phyloP scores from a whole-genome alignment of 495 filamentous ascomycete genomes.

The Penicillium chermesinum region DNA sequence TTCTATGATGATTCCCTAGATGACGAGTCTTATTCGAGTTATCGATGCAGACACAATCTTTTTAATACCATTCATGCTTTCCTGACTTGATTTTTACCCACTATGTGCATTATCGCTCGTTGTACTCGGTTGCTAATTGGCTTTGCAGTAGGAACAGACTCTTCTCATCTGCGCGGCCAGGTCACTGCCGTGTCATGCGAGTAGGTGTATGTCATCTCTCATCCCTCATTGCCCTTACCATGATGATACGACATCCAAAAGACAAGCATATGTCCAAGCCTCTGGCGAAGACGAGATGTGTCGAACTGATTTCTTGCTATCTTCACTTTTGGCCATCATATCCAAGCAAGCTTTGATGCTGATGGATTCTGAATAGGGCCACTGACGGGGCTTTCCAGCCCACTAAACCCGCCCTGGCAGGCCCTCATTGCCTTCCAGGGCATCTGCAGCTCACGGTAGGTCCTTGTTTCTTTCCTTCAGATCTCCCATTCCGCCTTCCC shows the following conservation, averaged over 20 bases:
- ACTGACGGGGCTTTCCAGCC: neutral
- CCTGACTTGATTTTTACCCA: conserved; percentile 33
- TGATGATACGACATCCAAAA: conserved; percentile 51
- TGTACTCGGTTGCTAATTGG: conserved; percentile 23
- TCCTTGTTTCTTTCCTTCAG: neutral
- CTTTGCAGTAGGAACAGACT: conserved; percentile 9
- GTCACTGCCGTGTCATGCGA: conserved; percentile 1
- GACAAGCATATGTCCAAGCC: conserved; percentile 61
- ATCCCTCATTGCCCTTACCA: conserved; percentile 9
- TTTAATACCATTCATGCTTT: conserved; percentile 57
- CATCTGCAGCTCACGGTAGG: too few species aligned
- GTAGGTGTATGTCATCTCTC: conserved; percentile 32
- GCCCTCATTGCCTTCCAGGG: too few species aligned
- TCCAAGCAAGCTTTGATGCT: conserved; percentile 25
- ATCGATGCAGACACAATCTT: conserved; percentile 54
- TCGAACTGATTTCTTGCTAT: conserved; percentile 40
- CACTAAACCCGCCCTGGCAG: too few species aligned
- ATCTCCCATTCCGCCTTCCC: conserved; percentile 1
- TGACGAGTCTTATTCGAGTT: conserved; percentile 62
- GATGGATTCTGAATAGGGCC: conserved; percentile 19
- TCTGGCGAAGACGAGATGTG: conserved; percentile 47
- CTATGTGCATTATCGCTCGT: conserved; percentile 9
- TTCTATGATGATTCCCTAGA: conserved; percentile 52
- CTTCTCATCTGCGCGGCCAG: neutral
- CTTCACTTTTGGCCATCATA: conserved; percentile 11